Conservation (phyloP, 2,329 filamentous ascomycete species). For the Fusarium subglutinans region DNA sequence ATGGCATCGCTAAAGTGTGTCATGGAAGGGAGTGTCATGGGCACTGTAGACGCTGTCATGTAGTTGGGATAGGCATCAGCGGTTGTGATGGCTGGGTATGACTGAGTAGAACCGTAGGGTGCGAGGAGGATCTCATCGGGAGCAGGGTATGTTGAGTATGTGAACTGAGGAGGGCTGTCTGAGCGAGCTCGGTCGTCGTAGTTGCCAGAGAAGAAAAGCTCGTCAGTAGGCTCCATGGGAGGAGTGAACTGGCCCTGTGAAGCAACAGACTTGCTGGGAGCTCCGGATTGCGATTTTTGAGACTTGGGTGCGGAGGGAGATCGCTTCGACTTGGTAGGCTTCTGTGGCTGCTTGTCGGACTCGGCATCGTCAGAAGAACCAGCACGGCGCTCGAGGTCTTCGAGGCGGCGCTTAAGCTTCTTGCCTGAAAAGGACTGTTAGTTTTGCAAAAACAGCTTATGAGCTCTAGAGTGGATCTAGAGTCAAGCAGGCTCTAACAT, state of each 20-base stretch:
- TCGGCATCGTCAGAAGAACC: conserved; percentile 63
- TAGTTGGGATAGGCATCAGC: conserved; percentile 65
- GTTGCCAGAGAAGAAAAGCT: conserved; percentile 68
- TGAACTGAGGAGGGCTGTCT: conserved; percentile 75
- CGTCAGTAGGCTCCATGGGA: conserved; percentile 69
- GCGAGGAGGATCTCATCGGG: conserved; percentile 71
- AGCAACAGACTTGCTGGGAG: conserved; percentile 51
- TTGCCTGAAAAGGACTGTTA: conserved; percentile 67
- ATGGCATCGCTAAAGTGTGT: conserved; percentile 70
- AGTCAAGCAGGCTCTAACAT: conserved; percentile 50
- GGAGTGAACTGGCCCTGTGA: conserved; percentile 67
- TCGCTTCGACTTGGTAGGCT: conserved; percentile 46
- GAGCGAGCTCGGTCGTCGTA: conserved; percentile 76
- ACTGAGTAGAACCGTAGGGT: conserved; percentile 64
- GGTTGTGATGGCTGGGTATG: conserved; percentile 62
- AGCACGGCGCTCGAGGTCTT: conserved; percentile 84
- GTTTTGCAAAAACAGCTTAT: neutral
- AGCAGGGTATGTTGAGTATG: conserved; percentile 72
- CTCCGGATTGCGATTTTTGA: conserved; percentile 42
- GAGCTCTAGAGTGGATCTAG: neutral
- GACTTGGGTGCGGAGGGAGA: conserved; percentile 42
- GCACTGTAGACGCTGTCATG: conserved; percentile 60
- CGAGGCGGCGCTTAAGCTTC: conserved; percentile 90
- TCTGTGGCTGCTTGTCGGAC: conserved; percentile 43
- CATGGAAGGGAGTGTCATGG: conserved; percentile 72